A percentile compares a stretch with the other conserved stretches of the same genome.
These are phyloP conservation scores for Phytophthora citrophthora DNA, from an alignment of 352 stramenopile species.

Conservation along the genomic window DNA sequence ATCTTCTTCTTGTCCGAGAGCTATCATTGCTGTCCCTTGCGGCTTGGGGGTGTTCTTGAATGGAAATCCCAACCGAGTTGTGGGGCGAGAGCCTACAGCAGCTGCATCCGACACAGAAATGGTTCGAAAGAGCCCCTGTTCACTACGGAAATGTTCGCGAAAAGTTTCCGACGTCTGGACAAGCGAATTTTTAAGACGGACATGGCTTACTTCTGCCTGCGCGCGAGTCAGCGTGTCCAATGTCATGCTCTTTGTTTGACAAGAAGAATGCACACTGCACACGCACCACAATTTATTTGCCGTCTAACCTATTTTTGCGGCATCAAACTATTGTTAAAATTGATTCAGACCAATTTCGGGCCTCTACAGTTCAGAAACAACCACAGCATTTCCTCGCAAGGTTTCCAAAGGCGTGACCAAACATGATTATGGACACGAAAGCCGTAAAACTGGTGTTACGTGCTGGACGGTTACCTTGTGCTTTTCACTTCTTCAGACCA, in stretches of 20 bases:
- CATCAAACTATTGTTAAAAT: too few relatives aligned
- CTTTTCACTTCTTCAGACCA: slow-evolving; percentile 29
- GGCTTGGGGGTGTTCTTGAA: slow-evolving; percentile 14
- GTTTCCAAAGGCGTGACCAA: too few relatives aligned
- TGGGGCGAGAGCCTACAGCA: not conserved
- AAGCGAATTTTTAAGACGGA: slow-evolving; percentile 66
- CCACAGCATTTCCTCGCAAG: too few relatives aligned
- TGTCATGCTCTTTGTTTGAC: slow-evolving; percentile 46
- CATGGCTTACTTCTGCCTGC: slow-evolving; percentile 62
- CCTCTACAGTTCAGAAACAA: too few relatives aligned
- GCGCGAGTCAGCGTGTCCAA: slow-evolving; percentile 67
- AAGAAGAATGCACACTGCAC: not conserved
- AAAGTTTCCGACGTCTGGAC: slow-evolving; percentile 52
- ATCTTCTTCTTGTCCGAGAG: slow-evolving; percentile 41
- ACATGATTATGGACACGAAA: too few relatives aligned
- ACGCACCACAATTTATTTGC: slow-evolving; percentile 19
- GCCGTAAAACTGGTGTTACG: too few relatives aligned
- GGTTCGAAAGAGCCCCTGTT: slow-evolving; percentile 60
- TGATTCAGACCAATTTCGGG: too few relatives aligned
- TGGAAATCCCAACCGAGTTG: slow-evolving; percentile 7
- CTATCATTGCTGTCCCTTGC: not conserved
- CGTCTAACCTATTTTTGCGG: slow-evolving; percentile 29
- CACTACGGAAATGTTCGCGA: slow-evolving; percentile 48
- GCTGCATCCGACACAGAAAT: not conserved
- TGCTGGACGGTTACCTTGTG: too few relatives aligned